Evolutionary conservation across 257 asterid genomes (phyloP), one percentile per base, ranked within the genome.

Genomic region (Nicotiana tabacum): DNA sequence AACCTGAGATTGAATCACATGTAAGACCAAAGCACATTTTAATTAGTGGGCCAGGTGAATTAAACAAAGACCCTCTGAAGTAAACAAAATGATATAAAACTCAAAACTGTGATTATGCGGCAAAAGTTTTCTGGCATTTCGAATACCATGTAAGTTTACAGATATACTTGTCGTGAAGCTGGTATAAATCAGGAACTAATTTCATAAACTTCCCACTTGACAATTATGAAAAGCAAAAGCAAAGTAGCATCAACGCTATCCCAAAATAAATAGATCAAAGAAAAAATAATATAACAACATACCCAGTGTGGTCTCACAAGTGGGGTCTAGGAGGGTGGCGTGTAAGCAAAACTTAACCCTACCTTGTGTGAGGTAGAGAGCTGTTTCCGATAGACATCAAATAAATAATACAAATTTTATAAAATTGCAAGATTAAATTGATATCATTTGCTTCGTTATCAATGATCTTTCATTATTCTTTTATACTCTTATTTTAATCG

Each of bases 1-100:
- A 82, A 96, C 99, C 99, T 96, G 89, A 64, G 78, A 83, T 51
- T 76, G 64, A 37, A 27, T 13, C 29, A 43, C 64, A 76, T 29
- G 27, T 48, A 48, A 48, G 27, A 48, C 12, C 56, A 46, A 53
- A 27, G 43, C 13, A 13, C 24, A 27, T 74, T 46, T 74, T 74
- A 51, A 74, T 37, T 74, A 48, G 4, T 48, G 17, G 30, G 8
- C 27, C 35, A 51, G 43, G 29, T 27, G 11, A 76, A 51, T 6
- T 29, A 76, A 76, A 15, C 39, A 76, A 48, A 51, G 39, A 48
- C 2, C 78, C 62, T 27, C 43, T 48, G 62, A 74, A 48, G 64
- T 27, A 74, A 27, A 48, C 4, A 6, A 72, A 3, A 1, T 13
- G 37, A 74, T 15, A 51, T 3, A 27, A 74, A 24, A 48, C 62